Evolutionary conservation across 2,329 filamentous ascomycete species (phyloP).

Genomic region (Pseudogymnoascus sp.): DNA sequence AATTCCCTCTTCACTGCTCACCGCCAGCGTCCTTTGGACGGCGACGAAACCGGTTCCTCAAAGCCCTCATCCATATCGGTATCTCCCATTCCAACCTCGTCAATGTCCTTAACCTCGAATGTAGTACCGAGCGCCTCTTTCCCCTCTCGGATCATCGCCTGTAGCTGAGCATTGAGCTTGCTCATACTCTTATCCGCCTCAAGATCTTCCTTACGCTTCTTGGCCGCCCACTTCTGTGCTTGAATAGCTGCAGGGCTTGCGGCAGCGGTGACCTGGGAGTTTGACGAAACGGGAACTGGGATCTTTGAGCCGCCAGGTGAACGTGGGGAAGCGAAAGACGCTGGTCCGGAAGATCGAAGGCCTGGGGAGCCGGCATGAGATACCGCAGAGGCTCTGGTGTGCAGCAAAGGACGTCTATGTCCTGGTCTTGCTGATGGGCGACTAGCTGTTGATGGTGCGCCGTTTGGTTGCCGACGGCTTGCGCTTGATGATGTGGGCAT

Average conservation of each 20-base stretch:
- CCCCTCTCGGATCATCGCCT: slow-evolving; percentile 82
- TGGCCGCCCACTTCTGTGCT: slow-evolving; percentile 64
- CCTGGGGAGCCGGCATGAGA: slow-evolving; percentile 39
- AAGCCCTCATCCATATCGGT: background rate
- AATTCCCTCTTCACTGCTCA: background rate
- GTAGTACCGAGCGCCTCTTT: slow-evolving; percentile 74
- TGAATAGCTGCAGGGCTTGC: slow-evolving; percentile 43
- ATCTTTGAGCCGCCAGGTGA: slow-evolving; percentile 25
- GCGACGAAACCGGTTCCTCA: background rate
- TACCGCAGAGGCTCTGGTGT: slow-evolving; percentile 33
- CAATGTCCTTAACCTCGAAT: slow-evolving; percentile 47
- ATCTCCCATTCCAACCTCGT: slow-evolving; percentile 6
- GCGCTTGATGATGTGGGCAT: slow-evolving; percentile 22
- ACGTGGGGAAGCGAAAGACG: slow-evolving; percentile 45
- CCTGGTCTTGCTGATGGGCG: slow-evolving; percentile 24
- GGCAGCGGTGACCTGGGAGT: background rate
- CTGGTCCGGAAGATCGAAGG: slow-evolving; percentile 35
- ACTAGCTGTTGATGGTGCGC: slow-evolving; percentile 16
- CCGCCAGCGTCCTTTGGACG: background rate
- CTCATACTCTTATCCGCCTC: slow-evolving; percentile 72
- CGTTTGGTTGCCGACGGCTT: slow-evolving; percentile 8
- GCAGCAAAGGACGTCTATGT: slow-evolving; percentile 27
- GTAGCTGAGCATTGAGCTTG: slow-evolving; percentile 68
- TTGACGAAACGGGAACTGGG: slow-evolving; percentile 7
- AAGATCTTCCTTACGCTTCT: slow-evolving; percentile 62